Base-by-base conservation (phyloP, 805 yeast genomes). In the Vanderwaltozyma verrucispora region DNA sequence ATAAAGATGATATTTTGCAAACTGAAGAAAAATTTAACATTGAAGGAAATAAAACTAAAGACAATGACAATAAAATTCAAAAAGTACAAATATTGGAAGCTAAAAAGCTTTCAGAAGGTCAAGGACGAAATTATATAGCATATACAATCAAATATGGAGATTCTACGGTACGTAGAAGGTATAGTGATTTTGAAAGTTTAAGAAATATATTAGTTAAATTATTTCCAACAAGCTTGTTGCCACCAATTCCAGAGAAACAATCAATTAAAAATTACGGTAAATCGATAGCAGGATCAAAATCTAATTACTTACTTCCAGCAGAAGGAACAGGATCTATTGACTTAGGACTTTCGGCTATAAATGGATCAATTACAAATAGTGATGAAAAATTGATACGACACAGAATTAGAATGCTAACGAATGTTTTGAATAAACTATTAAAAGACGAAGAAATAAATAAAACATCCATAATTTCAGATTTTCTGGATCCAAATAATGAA, bases 201-300 rank as follows among this genome's bases (percentile, higher is more conserved):
- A 64, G 96, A 37, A 76, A 70, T 31, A 71, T 80, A 3, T 67
- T 92, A 19, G 65, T 76, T 5, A 77, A 77, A 50, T 63, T 84
- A 24, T 87, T 83, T 50, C 96, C 97, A 1, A 76, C 89, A 28
- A 62, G 77, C 5, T 69, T 92, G 4, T 72, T 92, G 2, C 97
- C 98, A 2, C 95, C 96, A 0, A 85, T 92, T n/a, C 98, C 98
- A 0, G 84, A 79, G 64, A 82, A 82, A 56, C 88, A 82, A 41
- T 45, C 54, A 9, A 43, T 60, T 5, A 59, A 53, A 36, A 57
- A 52, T 23, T 57, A 56, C 39, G 49, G 62, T 15, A 55, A 52
- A 34, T 44, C 60, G 2, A 24, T 24, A 8, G 27, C 27, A 3
- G 53, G 56, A 3, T 45, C 55, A 14, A 50, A 48, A 19, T 48